Conservation (phyloP, 2,329 filamentous ascomycete species). For the Dothideomycetes sp. region DNA sequence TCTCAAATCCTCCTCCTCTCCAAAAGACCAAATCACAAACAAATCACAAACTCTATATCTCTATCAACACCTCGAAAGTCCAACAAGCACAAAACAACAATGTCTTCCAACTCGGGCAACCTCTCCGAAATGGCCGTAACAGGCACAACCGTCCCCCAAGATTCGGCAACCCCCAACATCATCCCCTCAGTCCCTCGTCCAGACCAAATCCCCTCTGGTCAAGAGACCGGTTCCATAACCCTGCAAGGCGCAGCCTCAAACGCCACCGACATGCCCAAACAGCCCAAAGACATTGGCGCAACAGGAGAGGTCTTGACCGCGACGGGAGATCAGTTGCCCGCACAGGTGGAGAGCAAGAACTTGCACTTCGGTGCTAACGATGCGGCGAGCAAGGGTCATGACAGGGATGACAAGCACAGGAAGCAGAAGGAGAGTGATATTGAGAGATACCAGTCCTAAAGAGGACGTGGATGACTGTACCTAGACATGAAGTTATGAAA, state of each 20-base stretch:
- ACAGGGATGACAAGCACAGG: constrained; percentile 32
- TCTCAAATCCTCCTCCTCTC: too few relatives aligned
- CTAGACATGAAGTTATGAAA: too few relatives aligned
- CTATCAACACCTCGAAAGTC: too few relatives aligned
- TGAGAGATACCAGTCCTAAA: constrained; percentile 31
- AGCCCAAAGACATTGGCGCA: constrained; percentile 24
- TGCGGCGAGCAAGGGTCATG: constrained; percentile 30
- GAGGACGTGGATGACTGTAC: too few relatives aligned
- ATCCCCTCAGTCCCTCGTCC: constrained; percentile 42
- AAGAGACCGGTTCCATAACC: constrained; percentile 28
- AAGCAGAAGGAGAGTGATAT: constrained; percentile 29
- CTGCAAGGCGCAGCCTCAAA: constrained; percentile 40
- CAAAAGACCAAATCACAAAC: too few relatives aligned
- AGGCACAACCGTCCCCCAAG: constrained; percentile 34
- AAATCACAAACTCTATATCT: too few relatives aligned
- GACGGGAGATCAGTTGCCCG: constrained; percentile 26
- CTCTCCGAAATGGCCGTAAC: constrained; percentile 29
- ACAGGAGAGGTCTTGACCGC: constrained; percentile 30
- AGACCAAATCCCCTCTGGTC: constrained; percentile 34
- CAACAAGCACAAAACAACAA: not conserved
- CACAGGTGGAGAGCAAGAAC: constrained; percentile 32
- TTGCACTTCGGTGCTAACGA: constrained; percentile 26
- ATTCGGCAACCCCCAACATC: constrained; percentile 37
- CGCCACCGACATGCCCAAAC: constrained; percentile 36
- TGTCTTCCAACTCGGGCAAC: constrained; percentile 20